Evolutionary conservation across 1,284 basidiomycete genomes (phyloP).

Genomic region (Trametes hirsuta): DNA sequence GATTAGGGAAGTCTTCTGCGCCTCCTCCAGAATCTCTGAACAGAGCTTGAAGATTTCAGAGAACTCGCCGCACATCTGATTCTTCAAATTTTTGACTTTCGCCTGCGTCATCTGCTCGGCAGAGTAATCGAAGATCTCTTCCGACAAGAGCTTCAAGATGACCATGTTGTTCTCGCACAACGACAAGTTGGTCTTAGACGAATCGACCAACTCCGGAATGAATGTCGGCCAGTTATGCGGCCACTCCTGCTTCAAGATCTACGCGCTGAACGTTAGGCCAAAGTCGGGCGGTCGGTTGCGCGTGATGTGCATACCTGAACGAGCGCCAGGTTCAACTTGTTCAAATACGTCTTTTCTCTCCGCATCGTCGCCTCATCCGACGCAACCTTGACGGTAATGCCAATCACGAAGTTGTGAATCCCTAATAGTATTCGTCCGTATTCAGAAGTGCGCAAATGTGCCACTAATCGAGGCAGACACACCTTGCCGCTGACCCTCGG

Average conservation of each 20-base stretch:
- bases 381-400: conserved; percentile 89
- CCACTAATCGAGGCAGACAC: conserved; percentile 25
- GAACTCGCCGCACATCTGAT: conserved; percentile 97
- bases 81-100: conserved; percentile 97
- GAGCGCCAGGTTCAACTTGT: conserved; percentile 96
- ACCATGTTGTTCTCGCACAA: conserved; percentile 99
- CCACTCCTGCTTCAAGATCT: conserved; percentile 99
- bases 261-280: conserved; percentile 9
- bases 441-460: neutral
- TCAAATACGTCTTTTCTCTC: conserved; percentile 94
- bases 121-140: conserved; percentile 99
- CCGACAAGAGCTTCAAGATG: conserved; percentile 95
- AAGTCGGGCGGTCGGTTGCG: conserved; percentile 14
- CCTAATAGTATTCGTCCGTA: conserved; percentile 48
- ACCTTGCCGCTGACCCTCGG: conserved; percentile 93
- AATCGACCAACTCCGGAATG: conserved; percentile 97
- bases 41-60: conserved; percentile 96
- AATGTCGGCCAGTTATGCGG: conserved; percentile 99
- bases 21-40: conserved; percentile 95
- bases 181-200: conserved; percentile 94
- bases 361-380: conserved; percentile 87
- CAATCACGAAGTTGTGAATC: conserved; percentile 97
- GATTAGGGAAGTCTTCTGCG: conserved; percentile 96
- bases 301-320: conserved; percentile 72
- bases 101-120: conserved; percentile 99